phyloP scores from a whole-genome alignment of 345 rosid genomes.

The Sonneratia alba region DNA sequence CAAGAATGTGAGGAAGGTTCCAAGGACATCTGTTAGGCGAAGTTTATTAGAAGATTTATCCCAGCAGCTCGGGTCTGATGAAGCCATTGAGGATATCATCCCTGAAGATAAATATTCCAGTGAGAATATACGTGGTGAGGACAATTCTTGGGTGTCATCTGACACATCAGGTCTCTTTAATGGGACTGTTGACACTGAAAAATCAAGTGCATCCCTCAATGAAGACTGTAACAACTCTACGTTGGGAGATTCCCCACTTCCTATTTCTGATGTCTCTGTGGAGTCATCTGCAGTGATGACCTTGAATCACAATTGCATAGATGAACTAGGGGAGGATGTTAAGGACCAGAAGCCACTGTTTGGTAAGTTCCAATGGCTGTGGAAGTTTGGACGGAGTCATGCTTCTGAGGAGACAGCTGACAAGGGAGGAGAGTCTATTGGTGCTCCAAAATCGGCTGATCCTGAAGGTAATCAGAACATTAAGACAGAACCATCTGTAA shows the following conservation, averaged over 20 bases:
- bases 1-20: constrained; percentile 20
- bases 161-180: constrained; percentile 42
- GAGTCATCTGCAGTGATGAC: constrained; percentile 22
- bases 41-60: constrained; percentile 72
- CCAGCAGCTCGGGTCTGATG: constrained; percentile 42
- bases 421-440: constrained; percentile 18
- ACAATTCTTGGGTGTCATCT: constrained; percentile 43
- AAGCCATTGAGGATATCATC: constrained; percentile 21
- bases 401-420: constrained; percentile 40
- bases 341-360: constrained; percentile 50
- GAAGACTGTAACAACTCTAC: constrained; percentile 28
- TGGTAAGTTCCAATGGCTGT: constrained; percentile 87
- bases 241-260: constrained; percentile 36
- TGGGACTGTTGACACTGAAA: constrained; percentile 46
- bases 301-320: constrained; percentile 20
- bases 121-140: constrained; percentile 47
- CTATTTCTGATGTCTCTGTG: constrained; percentile 42
- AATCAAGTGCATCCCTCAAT: constrained; percentile 36
- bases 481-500: constrained; percentile 21
- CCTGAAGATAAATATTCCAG: constrained; percentile 29
- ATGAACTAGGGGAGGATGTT: constrained; percentile 14
- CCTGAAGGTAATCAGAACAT: constrained; percentile 21
- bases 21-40: constrained; percentile 39
- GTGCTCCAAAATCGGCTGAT: constrained; percentile 25
- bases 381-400: constrained; percentile 68